Evolutionary conservation across 257 asterid genomes (phyloP).

Genomic region (Misopates orontium): DNA sequence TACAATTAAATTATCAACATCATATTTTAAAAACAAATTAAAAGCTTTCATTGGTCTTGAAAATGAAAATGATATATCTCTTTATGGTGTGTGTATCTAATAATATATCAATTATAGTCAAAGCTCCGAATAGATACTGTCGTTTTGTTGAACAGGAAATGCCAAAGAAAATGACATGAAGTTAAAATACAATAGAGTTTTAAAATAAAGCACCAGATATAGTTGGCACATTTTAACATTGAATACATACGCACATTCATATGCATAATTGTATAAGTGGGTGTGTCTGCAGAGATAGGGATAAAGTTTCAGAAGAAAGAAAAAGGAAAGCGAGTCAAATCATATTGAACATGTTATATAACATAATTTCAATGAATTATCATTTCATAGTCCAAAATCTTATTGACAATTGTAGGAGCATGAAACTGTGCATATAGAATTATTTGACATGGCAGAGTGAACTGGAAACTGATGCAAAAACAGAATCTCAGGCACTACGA

Average conservation of each 20-base stretch:
- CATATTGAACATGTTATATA: conserved; percentile 15
- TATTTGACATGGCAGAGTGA: background rate
- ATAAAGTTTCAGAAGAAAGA: background rate
- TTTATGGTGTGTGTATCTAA: background rate
- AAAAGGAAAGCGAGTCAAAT: background rate
- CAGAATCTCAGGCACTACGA: conserved; percentile 18
- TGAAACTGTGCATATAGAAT: conserved; percentile 12
- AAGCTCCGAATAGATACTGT: conserved; percentile 10
- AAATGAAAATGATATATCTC: background rate
- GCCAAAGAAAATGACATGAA: background rate
- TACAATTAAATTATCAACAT: background rate
- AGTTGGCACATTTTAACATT: background rate
- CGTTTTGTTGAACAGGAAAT: background rate
- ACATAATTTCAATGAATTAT: background rate
- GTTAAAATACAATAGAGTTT: conserved; percentile 7
- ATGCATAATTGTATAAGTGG: background rate
- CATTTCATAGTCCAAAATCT: background rate
- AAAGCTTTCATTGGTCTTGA: background rate
- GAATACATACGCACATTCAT: background rate
- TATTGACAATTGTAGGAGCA: background rate
- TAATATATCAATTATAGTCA: conserved; percentile 12
- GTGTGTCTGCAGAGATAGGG: no score
- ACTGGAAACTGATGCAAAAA: conserved; percentile 1
- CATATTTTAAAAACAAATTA: background rate
- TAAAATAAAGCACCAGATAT: background rate